These are phyloP conservation scores for Globisporangium cystogenes DNA, from an alignment of 352 stramenopile species.

Conservation along the genomic window DNA sequence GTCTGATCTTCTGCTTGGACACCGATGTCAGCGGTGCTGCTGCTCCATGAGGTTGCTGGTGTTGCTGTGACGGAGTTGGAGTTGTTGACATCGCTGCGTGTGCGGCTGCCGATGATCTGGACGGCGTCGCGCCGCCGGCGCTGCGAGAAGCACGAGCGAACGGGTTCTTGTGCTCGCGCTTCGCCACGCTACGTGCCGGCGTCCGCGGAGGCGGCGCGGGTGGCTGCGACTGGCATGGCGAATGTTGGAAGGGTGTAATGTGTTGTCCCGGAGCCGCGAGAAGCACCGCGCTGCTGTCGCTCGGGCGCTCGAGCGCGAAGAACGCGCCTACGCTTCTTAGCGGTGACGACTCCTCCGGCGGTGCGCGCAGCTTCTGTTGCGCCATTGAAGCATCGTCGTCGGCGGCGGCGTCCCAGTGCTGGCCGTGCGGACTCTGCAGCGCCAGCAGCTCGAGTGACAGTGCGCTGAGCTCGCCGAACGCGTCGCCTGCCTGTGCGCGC, in stretches of 20 bases:
- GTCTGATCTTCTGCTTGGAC: conserved; percentile 47
- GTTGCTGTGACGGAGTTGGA: background rate
- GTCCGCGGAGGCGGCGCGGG: background rate
- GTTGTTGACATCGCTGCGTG: background rate
- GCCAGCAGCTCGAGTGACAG: conserved; percentile 64
- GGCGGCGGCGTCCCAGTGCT: conserved; percentile 41
- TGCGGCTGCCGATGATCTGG: background rate
- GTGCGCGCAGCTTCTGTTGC: conserved; percentile 3
- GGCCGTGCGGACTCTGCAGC: conserved; percentile 65
- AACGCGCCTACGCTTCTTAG: background rate
- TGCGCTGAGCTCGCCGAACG: conserved; percentile 5
- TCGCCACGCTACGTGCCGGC: conserved; percentile 7
- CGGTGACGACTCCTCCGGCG: conserved; percentile 16
- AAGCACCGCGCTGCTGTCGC: background rate
- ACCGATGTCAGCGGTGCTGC: conserved; percentile 12
- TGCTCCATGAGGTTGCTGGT: conserved; percentile 3
- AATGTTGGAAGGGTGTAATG: conserved; percentile 28
- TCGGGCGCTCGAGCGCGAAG: background rate
- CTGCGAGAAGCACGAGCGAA: background rate
- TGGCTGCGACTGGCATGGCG: conserved; percentile 13
- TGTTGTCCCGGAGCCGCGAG: conserved; percentile 42
- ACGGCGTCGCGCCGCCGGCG: background rate
- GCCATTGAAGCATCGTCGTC: conserved; percentile 4
- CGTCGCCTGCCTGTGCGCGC: background rate
- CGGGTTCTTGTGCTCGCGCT: conserved; percentile 2